Conservation (phyloP, 495 filamentous ascomycete species). For the Clohesyomyces aquaticus region DNA sequence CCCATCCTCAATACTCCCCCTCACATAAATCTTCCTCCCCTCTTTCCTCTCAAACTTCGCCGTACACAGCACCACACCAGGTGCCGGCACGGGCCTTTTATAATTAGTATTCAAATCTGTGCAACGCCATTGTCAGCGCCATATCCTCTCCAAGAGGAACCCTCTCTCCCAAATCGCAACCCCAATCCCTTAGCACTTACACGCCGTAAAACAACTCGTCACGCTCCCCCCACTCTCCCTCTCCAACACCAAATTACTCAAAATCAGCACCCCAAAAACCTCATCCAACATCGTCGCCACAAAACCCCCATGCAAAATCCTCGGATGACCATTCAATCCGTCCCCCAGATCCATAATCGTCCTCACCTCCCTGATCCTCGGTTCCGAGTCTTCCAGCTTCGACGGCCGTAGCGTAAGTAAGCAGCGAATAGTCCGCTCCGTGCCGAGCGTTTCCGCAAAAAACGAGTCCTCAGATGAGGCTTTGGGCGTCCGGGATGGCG, state of each 20-base stretch:
- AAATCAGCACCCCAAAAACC: constrained; percentile 56
- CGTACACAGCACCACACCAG: constrained; percentile 57
- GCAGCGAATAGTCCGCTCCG: constrained; percentile 53
- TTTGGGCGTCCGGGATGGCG: constrained; percentile 53
- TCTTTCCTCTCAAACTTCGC: constrained; percentile 45
- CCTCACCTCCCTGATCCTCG: constrained; percentile 5
- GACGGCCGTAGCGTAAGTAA: constrained; percentile 53
- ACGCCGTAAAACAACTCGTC: constrained; percentile 55
- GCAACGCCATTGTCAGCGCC: not conserved
- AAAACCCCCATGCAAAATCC: constrained; percentile 64
- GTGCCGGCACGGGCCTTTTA: constrained; percentile 57
- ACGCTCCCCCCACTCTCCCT: constrained; percentile 7
- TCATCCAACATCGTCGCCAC: constrained; percentile 64
- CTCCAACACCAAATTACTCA: constrained; percentile 50
- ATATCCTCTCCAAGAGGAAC: not conserved
- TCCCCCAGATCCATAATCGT: constrained; percentile 51
- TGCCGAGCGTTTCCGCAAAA: constrained; percentile 60
- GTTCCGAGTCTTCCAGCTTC: not conserved
- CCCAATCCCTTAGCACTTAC: too few species aligned
- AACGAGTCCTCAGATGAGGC: constrained; percentile 56
- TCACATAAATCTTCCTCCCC: constrained; percentile 45
- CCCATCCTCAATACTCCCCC: constrained; percentile 43
- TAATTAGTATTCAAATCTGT: constrained; percentile 60
- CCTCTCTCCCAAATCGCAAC: too few species aligned
- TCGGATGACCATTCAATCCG: constrained; percentile 61